These are phyloP conservation scores for Cicer arietinum DNA, from an alignment of 306 rosid genomes.

Conservation along the genomic window DNA sequence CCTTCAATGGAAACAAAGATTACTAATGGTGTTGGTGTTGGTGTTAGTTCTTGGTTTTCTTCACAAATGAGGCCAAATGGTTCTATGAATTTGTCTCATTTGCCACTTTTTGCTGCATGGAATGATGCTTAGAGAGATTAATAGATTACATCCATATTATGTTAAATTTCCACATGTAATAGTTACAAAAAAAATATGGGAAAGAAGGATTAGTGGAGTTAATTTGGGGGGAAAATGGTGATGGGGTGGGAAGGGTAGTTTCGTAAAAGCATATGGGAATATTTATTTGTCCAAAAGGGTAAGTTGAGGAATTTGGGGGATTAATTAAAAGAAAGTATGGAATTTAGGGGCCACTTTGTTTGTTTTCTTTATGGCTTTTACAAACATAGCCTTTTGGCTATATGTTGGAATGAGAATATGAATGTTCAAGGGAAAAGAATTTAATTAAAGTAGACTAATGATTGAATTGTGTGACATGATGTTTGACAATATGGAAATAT, in stretches of 20 bases:
- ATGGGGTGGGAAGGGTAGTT: constrained; percentile 2
- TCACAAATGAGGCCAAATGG: constrained; percentile 71
- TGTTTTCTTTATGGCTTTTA: constrained; percentile 55
- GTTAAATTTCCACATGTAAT: constrained; percentile 53
- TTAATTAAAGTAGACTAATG: constrained; percentile 53
- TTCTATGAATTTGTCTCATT: constrained; percentile 69
- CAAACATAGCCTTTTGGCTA: constrained; percentile 61
- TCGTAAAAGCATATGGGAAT: constrained; percentile 34
- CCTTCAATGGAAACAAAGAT: constrained; percentile 61
- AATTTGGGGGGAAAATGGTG: not conserved
- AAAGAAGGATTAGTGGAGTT: no score
- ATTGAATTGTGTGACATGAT: constrained; percentile 61
- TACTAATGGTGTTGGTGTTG: constrained; percentile 47
- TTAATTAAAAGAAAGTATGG: constrained; percentile 35
- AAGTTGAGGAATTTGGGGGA: constrained; percentile 58
- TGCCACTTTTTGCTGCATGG: constrained; percentile 94
- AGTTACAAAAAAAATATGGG: not conserved
- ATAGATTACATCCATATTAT: not conserved
- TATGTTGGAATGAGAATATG: constrained; percentile 54
- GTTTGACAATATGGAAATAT: constrained; percentile 56
- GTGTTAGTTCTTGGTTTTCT: constrained; percentile 74
- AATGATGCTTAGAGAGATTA: constrained; percentile 57
- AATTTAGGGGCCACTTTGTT: constrained; percentile 48
- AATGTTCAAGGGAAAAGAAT: constrained; percentile 53
- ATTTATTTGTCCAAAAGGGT: constrained; percentile 34